Evolutionary conservation across 768 basidiomycete genomes (phyloP), one percentile per base, ranked within the genome.

Genomic region (Hortiboletus campestris): DNA sequence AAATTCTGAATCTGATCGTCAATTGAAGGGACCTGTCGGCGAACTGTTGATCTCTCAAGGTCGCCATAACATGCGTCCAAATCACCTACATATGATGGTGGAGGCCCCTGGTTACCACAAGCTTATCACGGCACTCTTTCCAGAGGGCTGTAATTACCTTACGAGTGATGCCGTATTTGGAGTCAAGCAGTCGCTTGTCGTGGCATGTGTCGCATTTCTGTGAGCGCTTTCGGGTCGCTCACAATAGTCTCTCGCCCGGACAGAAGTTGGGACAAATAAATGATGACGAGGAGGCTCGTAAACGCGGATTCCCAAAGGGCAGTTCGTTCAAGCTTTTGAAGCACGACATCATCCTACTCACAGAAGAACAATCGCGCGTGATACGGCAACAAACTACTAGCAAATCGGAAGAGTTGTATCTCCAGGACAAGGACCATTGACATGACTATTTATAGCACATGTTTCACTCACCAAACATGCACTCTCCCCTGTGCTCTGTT

Each of bases 161-260:
- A 71, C 70, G 7, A 89, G 84, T 56, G 91, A 94, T 65, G 78
- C 82, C 12, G 89, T 93, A 3, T 92, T 93, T 69, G 91, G 92
- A 11, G 91, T 89, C 22, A 90, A 90, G 70, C 79, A 80, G 46
- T 89, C 87, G 7, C 76, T 94, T 28, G 79, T 92, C 19, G 82
- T 91, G 60, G 90, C 91, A 71, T 48, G 83, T 76, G 7, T 39
- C n/a, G 11, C 19, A 8, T 38, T 48, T 32, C 46, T 32, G 20
- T 5, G 8, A 22, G 34, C 1, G 39, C 8, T 22, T 44, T 47
- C 32, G 41, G 25, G 58, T 53, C 25, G 20, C 13, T 48, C 38
- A 44, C 49, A 19, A 39, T 38, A 13, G 9, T 20, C n/a, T 11
- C 36, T 44, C 32, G 53, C 29, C 34, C 19, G 40, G 11, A 49